Conservation (phyloP, 2,329 filamentous ascomycete species). For the Paramyrothecium roridum region DNA sequence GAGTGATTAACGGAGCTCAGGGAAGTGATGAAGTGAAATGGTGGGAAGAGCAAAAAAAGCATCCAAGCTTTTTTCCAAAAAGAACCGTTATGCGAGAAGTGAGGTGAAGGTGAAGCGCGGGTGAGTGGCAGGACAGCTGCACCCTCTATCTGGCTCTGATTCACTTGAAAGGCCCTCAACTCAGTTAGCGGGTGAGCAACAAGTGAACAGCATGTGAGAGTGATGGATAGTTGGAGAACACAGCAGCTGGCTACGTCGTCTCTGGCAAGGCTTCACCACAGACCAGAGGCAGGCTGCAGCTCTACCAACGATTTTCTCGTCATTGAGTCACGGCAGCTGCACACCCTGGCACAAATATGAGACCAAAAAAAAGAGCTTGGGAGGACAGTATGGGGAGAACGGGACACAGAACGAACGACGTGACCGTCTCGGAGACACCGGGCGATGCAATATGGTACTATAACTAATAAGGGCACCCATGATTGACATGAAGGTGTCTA, state of each 20-base stretch:
- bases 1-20: neutral
- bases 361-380: neutral
- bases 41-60: neutral
- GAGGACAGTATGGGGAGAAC: neutral
- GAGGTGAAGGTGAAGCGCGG: neutral
- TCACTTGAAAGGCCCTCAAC: neutral
- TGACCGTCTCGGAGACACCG: neutral
- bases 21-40: neutral
- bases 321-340: neutral
- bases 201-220: neutral
- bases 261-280: neutral
- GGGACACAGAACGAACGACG: neutral
- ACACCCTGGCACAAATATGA: neutral
- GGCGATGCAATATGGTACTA: neutral
- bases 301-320: neutral
- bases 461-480: neutral
- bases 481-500: neutral
- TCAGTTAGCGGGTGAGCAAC: neutral
- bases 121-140: neutral
- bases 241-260: neutral
- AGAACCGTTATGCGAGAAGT: neutral
- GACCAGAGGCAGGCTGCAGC: neutral
- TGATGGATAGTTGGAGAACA: neutral
- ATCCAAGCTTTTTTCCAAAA: too few relatives aligned
- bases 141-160: neutral